Percentiles rank a stretch among this genome's conserved stretches.
These are phyloP conservation scores for Vishniacozyma victoriae DNA, from an alignment of 768 basidiomycete species.

Conservation along the genomic window DNA sequence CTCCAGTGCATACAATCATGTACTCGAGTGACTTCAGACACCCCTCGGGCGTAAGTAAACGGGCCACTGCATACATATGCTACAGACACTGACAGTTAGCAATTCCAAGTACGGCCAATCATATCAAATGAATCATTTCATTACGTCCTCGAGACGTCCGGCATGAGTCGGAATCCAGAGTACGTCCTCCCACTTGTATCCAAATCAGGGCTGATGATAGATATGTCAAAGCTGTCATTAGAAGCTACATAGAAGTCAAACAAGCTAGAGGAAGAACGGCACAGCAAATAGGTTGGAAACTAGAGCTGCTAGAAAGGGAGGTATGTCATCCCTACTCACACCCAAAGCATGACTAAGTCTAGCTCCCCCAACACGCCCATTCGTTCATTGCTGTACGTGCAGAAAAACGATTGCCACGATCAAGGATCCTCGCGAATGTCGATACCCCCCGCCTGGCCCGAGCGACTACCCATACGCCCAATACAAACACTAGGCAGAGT, in stretches of 20 bases:
- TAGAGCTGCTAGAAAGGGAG: constrained; percentile 35
- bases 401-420: background rate
- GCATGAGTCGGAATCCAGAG: constrained; percentile 10
- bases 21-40: too few species aligned
- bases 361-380: constrained; percentile 7
- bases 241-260: constrained; percentile 39
- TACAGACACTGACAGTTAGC: too few species aligned
- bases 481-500: constrained; percentile 28
- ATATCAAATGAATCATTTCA: too few species aligned
- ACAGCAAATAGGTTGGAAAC: constrained; percentile 33
- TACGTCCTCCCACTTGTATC: background rate
- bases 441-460: background rate
- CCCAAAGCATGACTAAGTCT: background rate
- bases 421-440: background rate
- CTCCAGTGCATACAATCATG: too few species aligned
- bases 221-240: constrained; percentile 37
- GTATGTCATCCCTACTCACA: constrained; percentile 27
- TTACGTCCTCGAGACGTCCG: background rate
- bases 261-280: constrained; percentile 25
- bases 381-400: constrained; percentile 10
- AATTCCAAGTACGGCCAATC: too few species aligned
- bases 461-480: constrained; percentile 24
- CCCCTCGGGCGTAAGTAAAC: too few species aligned
- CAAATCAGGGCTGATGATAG: constrained; percentile 3
- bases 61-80: too few species aligned